Evolutionary conservation across 768 basidiomycete genomes (phyloP).

Genomic region (Chalciporus chontae): DNA sequence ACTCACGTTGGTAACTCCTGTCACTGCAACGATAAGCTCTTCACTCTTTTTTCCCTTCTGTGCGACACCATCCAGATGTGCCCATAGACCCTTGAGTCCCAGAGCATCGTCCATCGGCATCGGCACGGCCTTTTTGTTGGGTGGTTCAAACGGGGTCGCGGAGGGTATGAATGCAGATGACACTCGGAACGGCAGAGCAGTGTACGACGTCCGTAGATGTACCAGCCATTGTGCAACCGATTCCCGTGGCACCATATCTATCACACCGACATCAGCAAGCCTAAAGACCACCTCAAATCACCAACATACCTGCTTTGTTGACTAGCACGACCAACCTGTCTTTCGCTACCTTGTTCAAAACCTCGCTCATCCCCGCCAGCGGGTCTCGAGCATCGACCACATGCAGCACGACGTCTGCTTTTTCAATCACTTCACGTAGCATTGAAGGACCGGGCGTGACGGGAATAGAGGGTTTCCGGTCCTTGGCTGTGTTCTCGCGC

Average conservation of each 20-base stretch:
- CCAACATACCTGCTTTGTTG: constrained; percentile 78
- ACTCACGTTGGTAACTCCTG: constrained; percentile 81
- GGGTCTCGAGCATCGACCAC: constrained; percentile 88
- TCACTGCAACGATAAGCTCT: constrained; percentile 66
- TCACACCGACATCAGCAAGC: background rate
- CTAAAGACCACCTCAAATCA: background rate
- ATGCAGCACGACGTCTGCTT: constrained; percentile 75
- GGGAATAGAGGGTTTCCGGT: constrained; percentile 16
- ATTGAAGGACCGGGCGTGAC: constrained; percentile 26
- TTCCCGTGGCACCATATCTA: constrained; percentile 82
- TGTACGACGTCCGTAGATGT: constrained; percentile 55
- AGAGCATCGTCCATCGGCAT: constrained; percentile 51
- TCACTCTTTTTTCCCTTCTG: constrained; percentile 41
- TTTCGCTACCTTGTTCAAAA: constrained; percentile 38
- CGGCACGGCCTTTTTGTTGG: constrained; percentile 46
- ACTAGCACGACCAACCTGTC: constrained; percentile 64
- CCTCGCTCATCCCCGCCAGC: constrained; percentile 67
- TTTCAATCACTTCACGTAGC: constrained; percentile 52
- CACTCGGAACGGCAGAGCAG: constrained; percentile 70
- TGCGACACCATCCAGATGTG: constrained; percentile 46
- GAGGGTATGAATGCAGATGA: constrained; percentile 63
- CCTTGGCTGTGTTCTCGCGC: background rate
- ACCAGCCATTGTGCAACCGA: constrained; percentile 65
- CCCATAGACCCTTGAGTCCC: constrained; percentile 52
- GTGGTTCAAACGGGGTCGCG: constrained; percentile 19